Evolutionary conservation across 345 rosid species (phyloP).

Genomic region (Bruguiera parviflora): DNA sequence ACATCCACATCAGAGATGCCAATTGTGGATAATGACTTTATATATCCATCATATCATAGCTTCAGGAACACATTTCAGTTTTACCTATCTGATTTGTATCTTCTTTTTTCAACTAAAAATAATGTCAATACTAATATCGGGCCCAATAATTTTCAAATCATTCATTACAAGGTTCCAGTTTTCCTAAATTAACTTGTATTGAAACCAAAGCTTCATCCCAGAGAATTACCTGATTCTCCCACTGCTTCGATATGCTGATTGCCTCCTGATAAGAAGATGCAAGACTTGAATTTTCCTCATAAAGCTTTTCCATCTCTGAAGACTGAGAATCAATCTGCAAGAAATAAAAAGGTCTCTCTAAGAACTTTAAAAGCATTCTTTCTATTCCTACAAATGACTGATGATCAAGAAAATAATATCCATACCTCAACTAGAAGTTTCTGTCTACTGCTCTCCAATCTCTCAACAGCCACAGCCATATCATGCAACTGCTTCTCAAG

Average conservation of each 20-base stretch:
- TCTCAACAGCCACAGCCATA: conserved; percentile 91
- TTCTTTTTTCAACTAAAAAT: neutral
- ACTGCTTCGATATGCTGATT: conserved; percentile 49
- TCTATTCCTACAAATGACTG: conserved; percentile 8
- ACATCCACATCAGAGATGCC: neutral
- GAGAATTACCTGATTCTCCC: conserved; percentile 70
- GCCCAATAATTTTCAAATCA: neutral
- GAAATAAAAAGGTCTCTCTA: conserved; percentile 7
- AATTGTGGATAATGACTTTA: neutral
- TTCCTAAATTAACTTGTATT: conserved; percentile 12
- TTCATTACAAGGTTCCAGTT: neutral
- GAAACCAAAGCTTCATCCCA: conserved; percentile 3
- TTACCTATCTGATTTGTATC: neutral
- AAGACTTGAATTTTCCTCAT: conserved; percentile 80
- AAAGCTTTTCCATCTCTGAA: conserved; percentile 89
- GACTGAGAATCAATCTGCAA: conserved; percentile 92
- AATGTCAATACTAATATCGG: neutral
- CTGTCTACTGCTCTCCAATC: conserved; percentile 88
- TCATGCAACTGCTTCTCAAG: conserved; percentile 91
- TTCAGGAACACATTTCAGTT: neutral
- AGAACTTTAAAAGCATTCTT: conserved; percentile 8
- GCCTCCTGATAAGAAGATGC: conserved; percentile 72
- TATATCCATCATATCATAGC: neutral
- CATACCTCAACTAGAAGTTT: conserved; percentile 89
- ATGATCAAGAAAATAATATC: conserved; percentile 16